Percentiles rank a stretch among this genome's conserved stretches.
These are phyloP conservation scores for Mrakia hoshinonis DNA, from an alignment of 768 basidiomycete genomes.

Conservation along the genomic window DNA sequence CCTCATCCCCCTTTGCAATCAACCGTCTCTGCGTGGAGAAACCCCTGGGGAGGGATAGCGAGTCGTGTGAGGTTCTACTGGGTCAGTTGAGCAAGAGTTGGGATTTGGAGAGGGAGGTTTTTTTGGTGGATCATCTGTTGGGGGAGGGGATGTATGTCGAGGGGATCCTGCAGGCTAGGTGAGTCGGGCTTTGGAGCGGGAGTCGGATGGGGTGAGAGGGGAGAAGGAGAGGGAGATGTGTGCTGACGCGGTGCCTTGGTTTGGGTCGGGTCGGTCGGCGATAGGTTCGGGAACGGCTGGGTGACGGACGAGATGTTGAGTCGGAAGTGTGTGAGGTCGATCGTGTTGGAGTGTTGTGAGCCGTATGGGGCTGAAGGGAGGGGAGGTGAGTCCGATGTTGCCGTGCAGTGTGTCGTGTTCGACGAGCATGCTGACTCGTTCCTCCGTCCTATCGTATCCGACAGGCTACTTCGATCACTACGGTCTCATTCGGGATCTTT, in stretches of 20 bases:
- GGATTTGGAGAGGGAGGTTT: not conserved
- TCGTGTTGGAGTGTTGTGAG: not conserved
- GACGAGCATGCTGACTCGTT: not conserved
- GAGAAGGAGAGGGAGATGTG: not conserved
- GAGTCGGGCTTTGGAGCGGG: not conserved
- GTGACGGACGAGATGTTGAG: conserved; percentile 6
- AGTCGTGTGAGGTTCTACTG: not conserved
- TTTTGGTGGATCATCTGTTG: not conserved
- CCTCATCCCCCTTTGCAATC: not conserved
- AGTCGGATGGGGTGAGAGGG: not conserved
- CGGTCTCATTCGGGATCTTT: not conserved
- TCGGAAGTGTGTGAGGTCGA: not conserved
- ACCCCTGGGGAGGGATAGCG: not conserved
- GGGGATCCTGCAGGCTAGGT: not conserved
- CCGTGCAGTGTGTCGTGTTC: not conserved
- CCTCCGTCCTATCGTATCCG: not conserved
- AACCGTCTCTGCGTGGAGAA: not conserved
- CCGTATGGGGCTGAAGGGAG: not conserved
- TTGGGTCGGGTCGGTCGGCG: not conserved
- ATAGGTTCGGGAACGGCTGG: conserved; percentile 1
- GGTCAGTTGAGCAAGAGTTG: not conserved
- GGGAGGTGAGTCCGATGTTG: not conserved
- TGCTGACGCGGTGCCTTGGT: not conserved
- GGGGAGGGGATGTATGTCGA: not conserved
- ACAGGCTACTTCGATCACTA: conserved; percentile 8